These are phyloP conservation scores for Russula vinacea DNA, from an alignment of 768 basidiomycete species.

Conservation along the genomic window DNA sequence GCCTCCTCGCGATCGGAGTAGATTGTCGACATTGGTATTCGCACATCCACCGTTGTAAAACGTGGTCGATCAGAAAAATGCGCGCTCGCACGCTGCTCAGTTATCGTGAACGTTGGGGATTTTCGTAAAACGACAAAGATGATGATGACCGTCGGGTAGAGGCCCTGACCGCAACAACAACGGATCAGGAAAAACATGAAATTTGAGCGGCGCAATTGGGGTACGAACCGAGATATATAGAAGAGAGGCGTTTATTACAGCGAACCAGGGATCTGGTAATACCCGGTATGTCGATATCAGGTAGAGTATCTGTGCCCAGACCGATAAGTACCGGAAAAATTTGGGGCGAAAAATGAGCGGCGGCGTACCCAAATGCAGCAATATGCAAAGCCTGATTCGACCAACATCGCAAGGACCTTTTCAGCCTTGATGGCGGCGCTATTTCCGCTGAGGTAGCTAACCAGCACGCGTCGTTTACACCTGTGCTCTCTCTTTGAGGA, in stretches of 20 bases:
- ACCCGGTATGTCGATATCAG: constrained; percentile 8
- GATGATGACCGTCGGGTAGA: constrained; percentile 17
- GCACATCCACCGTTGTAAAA: neutral
- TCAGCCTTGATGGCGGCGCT: constrained; percentile 7
- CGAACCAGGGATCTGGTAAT: constrained; percentile 16
- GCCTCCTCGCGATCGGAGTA: neutral
- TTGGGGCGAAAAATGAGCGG: neutral
- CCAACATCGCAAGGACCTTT: constrained; percentile 13
- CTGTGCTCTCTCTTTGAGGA: constrained; percentile 1
- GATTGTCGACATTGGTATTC: constrained; percentile 6
- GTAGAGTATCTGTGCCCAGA: constrained; percentile 13
- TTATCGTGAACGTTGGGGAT: constrained; percentile 15
- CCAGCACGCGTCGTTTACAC: constrained; percentile 9
- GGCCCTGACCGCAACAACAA: constrained; percentile 5
- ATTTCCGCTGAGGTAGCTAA: neutral
- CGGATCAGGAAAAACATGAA: neutral
- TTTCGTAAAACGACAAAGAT: constrained; percentile 19
- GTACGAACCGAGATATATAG: constrained; percentile 17
- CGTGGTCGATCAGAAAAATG: neutral
- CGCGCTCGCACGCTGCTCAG: neutral
- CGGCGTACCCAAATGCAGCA: constrained; percentile 17
- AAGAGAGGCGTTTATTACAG: constrained; percentile 17
- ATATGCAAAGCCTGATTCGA: constrained; percentile 24
- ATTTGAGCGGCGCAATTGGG: neutral
- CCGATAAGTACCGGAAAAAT: neutral